A percentile compares a stretch with the other conserved stretches of the same genome.
Evolutionary conservation across 768 basidiomycete species (phyloP).

Genomic region (Saitozyma podzolica): DNA sequence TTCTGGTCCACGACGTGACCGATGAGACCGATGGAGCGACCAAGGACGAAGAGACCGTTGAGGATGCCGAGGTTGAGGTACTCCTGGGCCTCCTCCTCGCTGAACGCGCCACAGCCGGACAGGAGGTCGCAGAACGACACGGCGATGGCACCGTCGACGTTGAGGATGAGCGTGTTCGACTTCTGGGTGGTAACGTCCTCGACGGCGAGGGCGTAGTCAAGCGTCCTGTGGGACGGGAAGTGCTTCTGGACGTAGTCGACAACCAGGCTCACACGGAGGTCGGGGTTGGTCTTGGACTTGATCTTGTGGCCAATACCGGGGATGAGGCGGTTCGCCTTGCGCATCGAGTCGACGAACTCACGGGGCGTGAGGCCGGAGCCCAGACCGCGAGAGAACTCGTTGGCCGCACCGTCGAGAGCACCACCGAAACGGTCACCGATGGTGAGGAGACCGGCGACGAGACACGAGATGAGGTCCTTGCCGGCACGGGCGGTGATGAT

Average conservation of each 20-base stretch:
- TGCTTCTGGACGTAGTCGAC: conserved; percentile 94
- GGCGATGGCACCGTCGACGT: conserved; percentile 88
- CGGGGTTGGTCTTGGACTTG: conserved; percentile 65
- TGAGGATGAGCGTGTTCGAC: conserved; percentile 97
- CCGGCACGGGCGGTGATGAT: conserved; percentile 99
- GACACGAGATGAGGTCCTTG: conserved; percentile 95
- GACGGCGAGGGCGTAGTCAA: conserved; percentile 93
- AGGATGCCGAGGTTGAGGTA: conserved; percentile 77
- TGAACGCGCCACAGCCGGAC: conserved; percentile 89
- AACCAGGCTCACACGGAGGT: conserved; percentile 56
- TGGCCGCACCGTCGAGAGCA: conserved; percentile 94
- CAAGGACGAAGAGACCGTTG: conserved; percentile 95
- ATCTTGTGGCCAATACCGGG: conserved; percentile 99
- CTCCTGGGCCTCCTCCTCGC: conserved; percentile 91
- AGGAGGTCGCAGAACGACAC: conserved; percentile 96
- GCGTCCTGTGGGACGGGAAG: conserved; percentile 90
- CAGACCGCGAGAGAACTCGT: conserved; percentile 90
- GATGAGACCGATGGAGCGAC: conserved; percentile 96
- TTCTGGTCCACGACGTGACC: conserved; percentile 97
- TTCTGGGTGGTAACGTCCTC: conserved; percentile 97
- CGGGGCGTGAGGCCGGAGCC: conserved; percentile 93
- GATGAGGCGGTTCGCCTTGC: conserved; percentile 94
- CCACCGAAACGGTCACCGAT: conserved; percentile 98
- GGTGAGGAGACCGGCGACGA: conserved; percentile 92
- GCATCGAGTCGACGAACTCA: conserved; percentile 91